Conservation (phyloP, 2,329 filamentous ascomycete species). For the Aspergillus sp. region DNA sequence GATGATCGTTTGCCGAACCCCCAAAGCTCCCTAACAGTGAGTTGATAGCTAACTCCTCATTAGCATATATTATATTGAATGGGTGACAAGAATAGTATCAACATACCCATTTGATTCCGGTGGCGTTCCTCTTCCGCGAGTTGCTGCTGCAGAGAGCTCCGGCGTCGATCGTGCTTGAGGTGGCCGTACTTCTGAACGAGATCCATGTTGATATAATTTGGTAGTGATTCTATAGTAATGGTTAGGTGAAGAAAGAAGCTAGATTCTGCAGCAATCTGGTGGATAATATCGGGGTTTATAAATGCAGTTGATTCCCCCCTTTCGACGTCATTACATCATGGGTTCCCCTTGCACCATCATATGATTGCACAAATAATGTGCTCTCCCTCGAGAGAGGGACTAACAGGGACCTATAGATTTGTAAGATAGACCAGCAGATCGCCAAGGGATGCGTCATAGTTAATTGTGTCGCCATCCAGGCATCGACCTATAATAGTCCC, state of each 20-base stretch:
- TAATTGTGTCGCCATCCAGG: background rate
- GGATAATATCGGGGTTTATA: background rate
- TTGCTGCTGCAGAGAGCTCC: constrained; percentile 4
- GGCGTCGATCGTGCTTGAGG: constrained; percentile 11
- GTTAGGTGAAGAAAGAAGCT: background rate
- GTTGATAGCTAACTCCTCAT: constrained; percentile 46
- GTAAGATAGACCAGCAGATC: background rate
- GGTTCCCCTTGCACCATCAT: background rate
- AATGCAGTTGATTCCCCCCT: background rate
- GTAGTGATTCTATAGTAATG: background rate
- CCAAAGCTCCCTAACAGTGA: constrained; percentile 50
- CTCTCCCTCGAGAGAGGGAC: background rate
- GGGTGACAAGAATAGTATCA: background rate
- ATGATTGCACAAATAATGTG: background rate
- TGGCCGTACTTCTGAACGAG: constrained; percentile 18
- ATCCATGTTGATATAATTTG: constrained; percentile 9
- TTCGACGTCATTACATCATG: constrained; percentile 6
- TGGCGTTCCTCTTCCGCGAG: constrained; percentile 1
- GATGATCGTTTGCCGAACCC: constrained; percentile 17
- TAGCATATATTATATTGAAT: background rate
- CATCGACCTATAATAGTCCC: background rate
- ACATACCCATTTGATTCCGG: constrained; percentile 13
- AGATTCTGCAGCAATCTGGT: background rate
- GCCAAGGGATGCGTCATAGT: background rate
- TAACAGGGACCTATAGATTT: background rate